Evolutionary conservation across 176 grass and related monocot species (phyloP).

Genomic region (Raddia guianensis): DNA sequence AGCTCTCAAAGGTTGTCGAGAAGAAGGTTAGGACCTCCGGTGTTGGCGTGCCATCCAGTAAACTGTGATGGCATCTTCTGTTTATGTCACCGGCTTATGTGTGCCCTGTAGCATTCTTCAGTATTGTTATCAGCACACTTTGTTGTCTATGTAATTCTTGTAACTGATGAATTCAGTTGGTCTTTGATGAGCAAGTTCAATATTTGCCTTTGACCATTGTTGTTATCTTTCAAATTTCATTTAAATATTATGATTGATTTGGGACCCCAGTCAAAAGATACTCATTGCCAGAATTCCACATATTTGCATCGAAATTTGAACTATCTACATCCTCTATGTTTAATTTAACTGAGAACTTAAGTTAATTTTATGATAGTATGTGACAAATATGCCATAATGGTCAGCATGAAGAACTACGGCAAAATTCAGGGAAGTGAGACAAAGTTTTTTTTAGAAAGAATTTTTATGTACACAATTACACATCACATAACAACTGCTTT

Average conservation of each 20-base stretch:
- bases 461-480: not conserved
- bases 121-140: not conserved
- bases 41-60: constrained; percentile 67
- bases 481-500: constrained; percentile 41
- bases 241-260: constrained; percentile 4
- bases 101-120: constrained; percentile 4
- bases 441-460: not conserved
- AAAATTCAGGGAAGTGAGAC: not conserved
- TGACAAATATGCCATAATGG: not conserved
- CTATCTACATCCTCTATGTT: not conserved
- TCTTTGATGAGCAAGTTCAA: not conserved
- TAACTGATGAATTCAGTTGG: constrained; percentile 10
- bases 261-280: not conserved
- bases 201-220: not conserved
- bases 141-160: constrained; percentile 13
- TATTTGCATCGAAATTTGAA: constrained; percentile 14
- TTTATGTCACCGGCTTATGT: not conserved
- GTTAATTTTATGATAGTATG: not conserved
- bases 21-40: constrained; percentile 60
- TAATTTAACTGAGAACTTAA: not conserved
- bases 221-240: not conserved
- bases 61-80: constrained; percentile 54
- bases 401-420: not conserved
- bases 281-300: not conserved
- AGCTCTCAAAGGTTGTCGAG: constrained; percentile 68